Evolutionary conservation across 176 grass and related monocot species (phyloP).

Genomic region (Hordeum marinum): DNA sequence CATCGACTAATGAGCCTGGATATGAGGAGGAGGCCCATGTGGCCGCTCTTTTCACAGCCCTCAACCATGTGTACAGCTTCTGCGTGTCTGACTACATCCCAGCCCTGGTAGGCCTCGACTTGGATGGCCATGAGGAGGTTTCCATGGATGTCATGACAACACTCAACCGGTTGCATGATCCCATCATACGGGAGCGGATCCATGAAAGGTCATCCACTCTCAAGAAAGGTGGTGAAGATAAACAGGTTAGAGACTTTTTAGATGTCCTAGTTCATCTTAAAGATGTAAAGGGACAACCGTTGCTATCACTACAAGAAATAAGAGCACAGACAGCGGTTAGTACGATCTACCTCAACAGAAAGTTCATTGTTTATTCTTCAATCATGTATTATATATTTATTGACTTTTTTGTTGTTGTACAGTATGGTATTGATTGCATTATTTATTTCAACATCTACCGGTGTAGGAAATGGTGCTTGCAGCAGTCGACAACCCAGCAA

Average conservation of each 20-base stretch:
- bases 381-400: not conserved
- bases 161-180: slow-evolving; percentile 27
- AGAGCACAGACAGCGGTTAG: not conserved
- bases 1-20: not conserved
- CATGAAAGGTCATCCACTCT: not conserved
- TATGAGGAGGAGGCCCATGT: slow-evolving; percentile 43
- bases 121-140: slow-evolving; percentile 43
- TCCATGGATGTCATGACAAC: not conserved
- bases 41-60: slow-evolving; percentile 8
- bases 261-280: not conserved
- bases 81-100: slow-evolving; percentile 48
- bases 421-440: not conserved
- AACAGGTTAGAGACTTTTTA: not conserved
- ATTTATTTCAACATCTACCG: not conserved
- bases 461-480: not conserved
- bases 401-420: not conserved
- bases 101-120: slow-evolving; percentile 11
- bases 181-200: not conserved
- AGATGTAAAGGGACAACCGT: not conserved
- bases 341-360: not conserved
- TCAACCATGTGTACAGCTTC: slow-evolving; percentile 26
- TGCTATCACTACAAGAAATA: not conserved
- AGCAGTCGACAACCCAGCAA: not conserved
- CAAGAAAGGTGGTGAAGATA: not conserved
- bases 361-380: not conserved